These are phyloP conservation scores for Xylariales sp. DNA, from an alignment of 2,329 filamentous ascomycete species.

Conservation along the genomic window DNA sequence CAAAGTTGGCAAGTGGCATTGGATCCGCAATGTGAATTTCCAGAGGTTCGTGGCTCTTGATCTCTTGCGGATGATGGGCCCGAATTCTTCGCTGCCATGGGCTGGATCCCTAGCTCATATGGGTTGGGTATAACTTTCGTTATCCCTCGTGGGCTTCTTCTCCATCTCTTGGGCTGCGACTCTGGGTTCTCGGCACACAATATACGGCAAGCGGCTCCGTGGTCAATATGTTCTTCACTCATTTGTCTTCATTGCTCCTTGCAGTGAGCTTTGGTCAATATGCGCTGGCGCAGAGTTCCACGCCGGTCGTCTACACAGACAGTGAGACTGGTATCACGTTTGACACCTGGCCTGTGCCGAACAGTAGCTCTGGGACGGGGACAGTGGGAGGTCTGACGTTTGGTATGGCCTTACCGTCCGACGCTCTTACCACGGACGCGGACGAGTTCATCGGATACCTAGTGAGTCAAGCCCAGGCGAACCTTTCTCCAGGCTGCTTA, in stretches of 20 bases:
- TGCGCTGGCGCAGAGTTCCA: constrained; percentile 8
- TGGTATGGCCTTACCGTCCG: constrained; percentile 48
- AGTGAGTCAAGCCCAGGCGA: constrained; percentile 30
- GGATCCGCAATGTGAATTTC: neutral
- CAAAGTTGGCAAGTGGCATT: constrained; percentile 2
- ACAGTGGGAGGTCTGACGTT: constrained; percentile 44
- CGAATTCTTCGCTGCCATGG: too few relatives aligned
- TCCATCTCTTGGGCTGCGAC: neutral
- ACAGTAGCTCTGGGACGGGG: constrained; percentile 23
- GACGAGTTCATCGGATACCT: constrained; percentile 57
- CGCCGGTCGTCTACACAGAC: constrained; percentile 10
- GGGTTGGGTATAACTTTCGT: constrained; percentile 1
- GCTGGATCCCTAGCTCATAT: too few relatives aligned
- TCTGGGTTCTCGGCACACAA: too few relatives aligned
- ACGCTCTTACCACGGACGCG: constrained; percentile 41
- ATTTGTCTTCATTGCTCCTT: constrained; percentile 2
- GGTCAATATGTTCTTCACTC: too few relatives aligned
- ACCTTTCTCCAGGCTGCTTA: too few relatives aligned
- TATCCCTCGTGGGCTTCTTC: neutral
- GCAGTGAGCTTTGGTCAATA: constrained; percentile 6
- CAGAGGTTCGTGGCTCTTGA: neutral
- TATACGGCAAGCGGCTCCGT: too few relatives aligned
- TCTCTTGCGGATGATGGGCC: too few relatives aligned
- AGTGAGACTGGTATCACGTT: constrained; percentile 47
- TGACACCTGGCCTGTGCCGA: constrained; percentile 41